Percentiles rank a stretch among this genome's conserved stretches.
These are phyloP conservation scores for Lactarius hatsudake DNA, from an alignment of 768 basidiomycete genomes.

Conservation along the genomic window DNA sequence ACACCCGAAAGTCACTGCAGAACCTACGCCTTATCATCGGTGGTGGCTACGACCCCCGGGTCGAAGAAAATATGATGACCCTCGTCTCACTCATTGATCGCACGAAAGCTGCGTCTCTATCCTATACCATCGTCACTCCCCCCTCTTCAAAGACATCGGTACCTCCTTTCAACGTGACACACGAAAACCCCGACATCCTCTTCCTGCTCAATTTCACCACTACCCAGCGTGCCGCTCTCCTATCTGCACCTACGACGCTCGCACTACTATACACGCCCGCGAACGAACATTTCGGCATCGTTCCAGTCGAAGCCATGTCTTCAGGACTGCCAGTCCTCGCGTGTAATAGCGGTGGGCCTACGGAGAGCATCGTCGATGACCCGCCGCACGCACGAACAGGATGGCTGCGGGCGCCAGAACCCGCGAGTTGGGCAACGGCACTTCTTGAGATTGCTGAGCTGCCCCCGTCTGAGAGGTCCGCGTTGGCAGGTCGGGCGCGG, in stretches of 20 bases:
- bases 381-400: conserved; percentile 59
- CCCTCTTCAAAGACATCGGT: conserved; percentile 36
- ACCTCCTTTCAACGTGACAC: conserved; percentile 43
- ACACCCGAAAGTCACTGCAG: conserved; percentile 26
- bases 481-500: conserved; percentile 55
- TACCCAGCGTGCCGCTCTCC: conserved; percentile 76
- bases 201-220: conserved; percentile 94
- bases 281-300: conserved; percentile 98
- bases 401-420: conserved; percentile 66
- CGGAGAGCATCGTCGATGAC: conserved; percentile 67
- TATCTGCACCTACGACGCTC: conserved; percentile 60
- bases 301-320: conserved; percentile 91
- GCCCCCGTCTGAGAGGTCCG: conserved; percentile 40
- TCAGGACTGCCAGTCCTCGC: conserved; percentile 90
- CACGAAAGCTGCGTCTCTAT: conserved; percentile 52
- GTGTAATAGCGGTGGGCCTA: conserved; percentile 84
- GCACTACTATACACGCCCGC: conserved; percentile 89
- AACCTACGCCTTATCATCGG: conserved; percentile 73
- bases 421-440: conserved; percentile 67
- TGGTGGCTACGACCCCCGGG: conserved; percentile 89
- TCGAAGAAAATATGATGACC: conserved; percentile 79
- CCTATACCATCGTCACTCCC: conserved; percentile 56
- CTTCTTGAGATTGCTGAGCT: conserved; percentile 58
- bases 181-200: conserved; percentile 56
- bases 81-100: conserved; percentile 60